A percentile compares a stretch with the other conserved stretches of the same genome.
Conservation (phyloP, 225 moss, liverwort and hornwort species). For the Pleurozium schreberi region DNA sequence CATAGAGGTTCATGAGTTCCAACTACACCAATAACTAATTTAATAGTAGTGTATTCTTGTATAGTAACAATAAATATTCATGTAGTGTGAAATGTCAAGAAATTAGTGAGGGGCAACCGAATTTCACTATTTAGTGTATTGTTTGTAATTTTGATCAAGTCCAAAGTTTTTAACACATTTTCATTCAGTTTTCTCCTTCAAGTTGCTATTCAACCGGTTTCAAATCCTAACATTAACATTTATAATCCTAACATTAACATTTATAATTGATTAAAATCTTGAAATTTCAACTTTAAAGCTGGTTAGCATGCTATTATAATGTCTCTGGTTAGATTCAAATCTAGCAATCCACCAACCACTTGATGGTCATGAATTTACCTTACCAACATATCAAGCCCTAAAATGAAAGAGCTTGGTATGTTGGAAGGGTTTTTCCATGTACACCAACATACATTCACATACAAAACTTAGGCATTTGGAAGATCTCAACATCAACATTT, state of each 20-base stretch:
- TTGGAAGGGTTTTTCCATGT: neutral
- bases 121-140: too few species aligned
- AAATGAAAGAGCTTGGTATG: too few species aligned
- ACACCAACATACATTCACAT: neutral
- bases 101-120: too few species aligned
- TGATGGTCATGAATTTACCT: neutral
- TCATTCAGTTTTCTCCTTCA: too few species aligned
- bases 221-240: neutral
- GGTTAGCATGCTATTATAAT: neutral
- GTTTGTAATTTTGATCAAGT: neutral
- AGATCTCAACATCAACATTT: neutral
- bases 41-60: too few species aligned
- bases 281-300: neutral
- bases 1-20: too few species aligned
- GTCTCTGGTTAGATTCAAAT: too few species aligned
- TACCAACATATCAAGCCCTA: neutral
- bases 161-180: neutral
- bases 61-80: too few species aligned
- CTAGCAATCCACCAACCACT: neutral
- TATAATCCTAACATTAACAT: too few species aligned
- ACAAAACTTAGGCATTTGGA: neutral
- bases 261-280: too few species aligned
- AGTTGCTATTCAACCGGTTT: neutral
- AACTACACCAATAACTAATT: too few species aligned
- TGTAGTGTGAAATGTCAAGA: too few species aligned